Evolutionary conservation across 306 rosid genomes (phyloP).

Genomic region (Malus fusca): DNA sequence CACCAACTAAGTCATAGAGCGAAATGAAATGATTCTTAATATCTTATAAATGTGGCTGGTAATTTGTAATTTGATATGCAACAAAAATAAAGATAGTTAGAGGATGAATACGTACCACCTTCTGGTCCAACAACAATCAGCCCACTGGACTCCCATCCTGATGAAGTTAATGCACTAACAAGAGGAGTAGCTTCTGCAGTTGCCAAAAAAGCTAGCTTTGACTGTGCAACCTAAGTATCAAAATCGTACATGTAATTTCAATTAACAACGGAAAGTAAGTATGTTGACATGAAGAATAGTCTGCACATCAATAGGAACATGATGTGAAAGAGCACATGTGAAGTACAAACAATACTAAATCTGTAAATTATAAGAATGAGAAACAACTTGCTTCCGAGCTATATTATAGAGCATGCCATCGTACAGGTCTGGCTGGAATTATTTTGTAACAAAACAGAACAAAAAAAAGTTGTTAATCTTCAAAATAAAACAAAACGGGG

Average conservation of each 20-base stretch:
- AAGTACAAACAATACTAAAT: background rate
- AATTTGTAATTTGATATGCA: background rate
- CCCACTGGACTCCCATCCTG: conserved; percentile 44
- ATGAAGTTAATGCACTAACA: conserved; percentile 43
- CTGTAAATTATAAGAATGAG: background rate
- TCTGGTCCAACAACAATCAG: conserved; percentile 82
- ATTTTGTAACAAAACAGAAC: background rate
- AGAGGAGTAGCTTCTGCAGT: conserved; percentile 71
- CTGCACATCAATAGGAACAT: background rate
- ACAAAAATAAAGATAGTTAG: background rate
- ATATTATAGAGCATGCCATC: background rate
- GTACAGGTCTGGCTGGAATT: background rate
- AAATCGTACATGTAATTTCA: background rate
- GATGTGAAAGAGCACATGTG: background rate
- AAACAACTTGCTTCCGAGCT: background rate
- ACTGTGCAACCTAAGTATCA: conserved; percentile 46
- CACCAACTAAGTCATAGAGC: background rate
- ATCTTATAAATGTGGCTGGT: background rate
- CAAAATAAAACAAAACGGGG: background rate
- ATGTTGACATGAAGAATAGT: background rate
- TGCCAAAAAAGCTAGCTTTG: conserved; percentile 69
- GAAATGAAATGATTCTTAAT: background rate
- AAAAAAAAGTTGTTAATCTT: background rate
- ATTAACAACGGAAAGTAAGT: background rate
- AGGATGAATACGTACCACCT: conserved; percentile 56